These are phyloP conservation scores for Taphrina deformans DNA, from an alignment of 1,139 yeast genomes.

Conservation along the genomic window DNA sequence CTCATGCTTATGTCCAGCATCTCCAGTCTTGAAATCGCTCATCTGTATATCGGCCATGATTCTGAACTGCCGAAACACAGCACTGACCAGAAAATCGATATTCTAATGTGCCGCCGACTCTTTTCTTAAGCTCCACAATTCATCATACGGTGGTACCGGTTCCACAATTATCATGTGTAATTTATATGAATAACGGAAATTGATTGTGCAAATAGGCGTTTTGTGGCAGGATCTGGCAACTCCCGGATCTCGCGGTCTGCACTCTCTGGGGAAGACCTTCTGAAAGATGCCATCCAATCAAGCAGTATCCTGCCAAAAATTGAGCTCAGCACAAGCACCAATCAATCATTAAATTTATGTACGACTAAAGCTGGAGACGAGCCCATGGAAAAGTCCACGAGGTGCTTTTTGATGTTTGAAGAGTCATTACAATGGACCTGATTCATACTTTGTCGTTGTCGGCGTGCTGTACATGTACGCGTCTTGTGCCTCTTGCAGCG, in stretches of 20 bases:
- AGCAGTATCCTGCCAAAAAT: too few relatives aligned
- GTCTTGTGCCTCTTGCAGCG: background rate
- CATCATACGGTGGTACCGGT: background rate
- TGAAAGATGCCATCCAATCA: too few relatives aligned
- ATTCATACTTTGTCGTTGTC: background rate
- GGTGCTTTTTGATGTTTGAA: background rate
- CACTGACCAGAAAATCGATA: background rate
- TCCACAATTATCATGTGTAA: constrained; percentile 3
- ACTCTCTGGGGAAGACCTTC: too few relatives aligned
- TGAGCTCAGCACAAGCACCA: too few relatives aligned
- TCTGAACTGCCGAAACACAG: too few relatives aligned
- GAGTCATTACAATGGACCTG: background rate
- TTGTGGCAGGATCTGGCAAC: constrained; percentile 3
- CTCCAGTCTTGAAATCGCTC: background rate
- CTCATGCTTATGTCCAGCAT: background rate
- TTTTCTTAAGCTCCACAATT: background rate
- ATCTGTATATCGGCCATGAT: background rate
- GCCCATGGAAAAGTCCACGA: background rate
- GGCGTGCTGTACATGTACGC: background rate
- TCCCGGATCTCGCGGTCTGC: background rate
- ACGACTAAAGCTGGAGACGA: background rate
- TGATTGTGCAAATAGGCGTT: background rate
- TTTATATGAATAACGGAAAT: background rate
- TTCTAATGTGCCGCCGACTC: background rate
- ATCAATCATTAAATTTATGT: background rate